Evolutionary conservation across 1,284 basidiomycete genomes (phyloP).

Genomic region (Cryptococcus sp.): DNA sequence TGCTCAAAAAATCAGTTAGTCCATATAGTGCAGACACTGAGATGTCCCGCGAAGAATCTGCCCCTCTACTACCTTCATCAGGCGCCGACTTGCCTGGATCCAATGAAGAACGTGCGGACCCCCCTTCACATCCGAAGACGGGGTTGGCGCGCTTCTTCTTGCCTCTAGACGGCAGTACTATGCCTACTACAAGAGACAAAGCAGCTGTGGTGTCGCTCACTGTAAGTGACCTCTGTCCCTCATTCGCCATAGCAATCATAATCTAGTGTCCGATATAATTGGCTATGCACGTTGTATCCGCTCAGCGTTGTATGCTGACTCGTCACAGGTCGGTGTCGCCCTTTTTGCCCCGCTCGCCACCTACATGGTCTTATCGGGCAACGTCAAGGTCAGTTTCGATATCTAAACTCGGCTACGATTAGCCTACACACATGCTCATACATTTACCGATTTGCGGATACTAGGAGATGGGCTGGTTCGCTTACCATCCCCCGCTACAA

Average conservation of each 20-base stretch:
- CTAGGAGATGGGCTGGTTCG: constrained; percentile 41
- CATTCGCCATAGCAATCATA: not conserved
- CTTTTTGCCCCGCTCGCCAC: not conserved
- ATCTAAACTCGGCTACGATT: not conserved
- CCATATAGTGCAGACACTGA: not conserved
- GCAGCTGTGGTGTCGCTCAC: constrained; percentile 8
- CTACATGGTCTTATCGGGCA: not conserved
- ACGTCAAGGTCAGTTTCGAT: not conserved
- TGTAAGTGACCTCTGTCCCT: constrained; percentile 5
- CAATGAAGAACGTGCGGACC: not conserved
- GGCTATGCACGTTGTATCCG: too few species aligned
- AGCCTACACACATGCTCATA: not conserved
- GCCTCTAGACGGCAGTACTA: constrained; percentile 7
- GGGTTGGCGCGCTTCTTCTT: not conserved
- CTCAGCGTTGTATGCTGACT: not conserved
- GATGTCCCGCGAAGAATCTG: constrained; percentile 11
- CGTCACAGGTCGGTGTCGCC: constrained; percentile 25
- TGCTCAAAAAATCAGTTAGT: too few species aligned
- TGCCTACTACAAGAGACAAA: constrained; percentile 22
- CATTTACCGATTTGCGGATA: not conserved
- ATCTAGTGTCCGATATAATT: too few species aligned
- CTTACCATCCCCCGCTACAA: constrained; percentile 48
- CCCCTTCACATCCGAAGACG: not conserved
- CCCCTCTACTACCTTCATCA: constrained; percentile 12
- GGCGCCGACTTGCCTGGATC: constrained; percentile 3